These are phyloP conservation scores for Chlorella ohadii DNA, from an alignment of 139 green algal species.

Conservation along the genomic window DNA sequence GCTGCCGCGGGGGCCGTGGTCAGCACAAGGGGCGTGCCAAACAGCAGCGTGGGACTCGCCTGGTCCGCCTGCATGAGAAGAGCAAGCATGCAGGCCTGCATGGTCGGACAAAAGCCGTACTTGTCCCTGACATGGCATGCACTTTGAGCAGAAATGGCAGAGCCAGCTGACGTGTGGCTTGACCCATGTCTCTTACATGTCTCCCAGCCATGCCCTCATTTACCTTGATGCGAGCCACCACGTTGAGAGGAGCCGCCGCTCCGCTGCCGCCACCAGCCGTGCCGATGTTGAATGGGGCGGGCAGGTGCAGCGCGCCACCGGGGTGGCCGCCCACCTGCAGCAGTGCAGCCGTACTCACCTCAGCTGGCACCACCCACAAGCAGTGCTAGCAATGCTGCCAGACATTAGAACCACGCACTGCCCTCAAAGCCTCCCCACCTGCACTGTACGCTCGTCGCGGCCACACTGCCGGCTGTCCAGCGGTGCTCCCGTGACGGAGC, in stretches of 20 bases:
- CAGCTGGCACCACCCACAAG: too few relatives aligned
- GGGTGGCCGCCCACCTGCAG: constrained; percentile 10
- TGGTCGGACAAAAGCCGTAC: too few relatives aligned
- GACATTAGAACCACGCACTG: too few relatives aligned
- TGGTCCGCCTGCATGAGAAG: not conserved
- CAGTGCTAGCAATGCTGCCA: too few relatives aligned
- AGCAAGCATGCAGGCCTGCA: too few relatives aligned
- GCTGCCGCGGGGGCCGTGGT: not conserved
- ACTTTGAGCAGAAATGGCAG: too few relatives aligned
- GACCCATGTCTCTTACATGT: too few relatives aligned
- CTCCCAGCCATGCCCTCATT: too few relatives aligned
- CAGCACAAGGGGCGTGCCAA: constrained; percentile 25
- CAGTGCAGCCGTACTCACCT: too few relatives aligned
- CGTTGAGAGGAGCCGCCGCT: not conserved
- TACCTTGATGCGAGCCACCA: constrained; percentile 21
- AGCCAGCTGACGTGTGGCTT: too few relatives aligned
- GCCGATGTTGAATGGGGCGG: constrained; percentile 19
- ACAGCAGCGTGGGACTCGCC: constrained; percentile 17
- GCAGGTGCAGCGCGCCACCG: constrained; percentile 28
- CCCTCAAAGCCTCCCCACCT: not conserved
- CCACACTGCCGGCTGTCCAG: constrained; percentile 21
- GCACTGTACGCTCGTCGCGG: constrained; percentile 16
- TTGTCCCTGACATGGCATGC: too few relatives aligned
- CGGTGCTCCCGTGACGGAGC: not conserved
- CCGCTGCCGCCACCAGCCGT: not conserved